phyloP scores from a whole-genome alignment of 805 yeast species.

The Ogataea methanolica region DNA sequence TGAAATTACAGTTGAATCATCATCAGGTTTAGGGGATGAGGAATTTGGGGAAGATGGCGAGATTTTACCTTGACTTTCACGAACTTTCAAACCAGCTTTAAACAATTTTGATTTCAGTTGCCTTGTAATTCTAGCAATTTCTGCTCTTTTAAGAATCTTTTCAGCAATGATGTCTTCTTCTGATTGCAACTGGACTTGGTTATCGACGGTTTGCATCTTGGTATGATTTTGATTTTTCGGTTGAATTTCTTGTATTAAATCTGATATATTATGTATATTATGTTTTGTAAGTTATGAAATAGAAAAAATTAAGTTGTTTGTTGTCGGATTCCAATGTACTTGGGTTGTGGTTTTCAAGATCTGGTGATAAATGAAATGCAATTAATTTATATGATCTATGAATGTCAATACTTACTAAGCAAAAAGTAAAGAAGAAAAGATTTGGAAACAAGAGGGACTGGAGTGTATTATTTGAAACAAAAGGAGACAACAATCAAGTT shows the following conservation, averaged over 20 bases:
- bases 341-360: too few species aligned
- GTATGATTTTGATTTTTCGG: background rate
- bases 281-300: too few species aligned
- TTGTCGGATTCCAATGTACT: too few species aligned
- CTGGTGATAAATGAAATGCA: too few species aligned
- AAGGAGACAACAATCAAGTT: too few species aligned
- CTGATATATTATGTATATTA: too few species aligned
- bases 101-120: conserved; percentile 38
- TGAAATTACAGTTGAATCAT: conserved; percentile 4
- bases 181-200: conserved; percentile 4
- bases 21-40: conserved; percentile 7
- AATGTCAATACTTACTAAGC: too few species aligned
- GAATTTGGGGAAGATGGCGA: conserved; percentile 10
- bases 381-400: too few species aligned
- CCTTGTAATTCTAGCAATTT: conserved; percentile 40
- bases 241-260: background rate
- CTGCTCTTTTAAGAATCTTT: conserved; percentile 41
- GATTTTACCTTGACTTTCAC: conserved; percentile 26
- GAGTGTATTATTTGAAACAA: too few species aligned
- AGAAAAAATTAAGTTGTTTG: too few species aligned
- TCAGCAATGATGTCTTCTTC: conserved; percentile 40
- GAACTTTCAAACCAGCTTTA: conserved; percentile 36
- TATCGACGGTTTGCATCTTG: background rate
- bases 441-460: too few species aligned
- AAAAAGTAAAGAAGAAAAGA: too few species aligned